Percentiles rank a stretch among this genome's conserved stretches.
Evolutionary conservation across 805 yeast species (phyloP).

Genomic region (Saturnispora sekii): DNA sequence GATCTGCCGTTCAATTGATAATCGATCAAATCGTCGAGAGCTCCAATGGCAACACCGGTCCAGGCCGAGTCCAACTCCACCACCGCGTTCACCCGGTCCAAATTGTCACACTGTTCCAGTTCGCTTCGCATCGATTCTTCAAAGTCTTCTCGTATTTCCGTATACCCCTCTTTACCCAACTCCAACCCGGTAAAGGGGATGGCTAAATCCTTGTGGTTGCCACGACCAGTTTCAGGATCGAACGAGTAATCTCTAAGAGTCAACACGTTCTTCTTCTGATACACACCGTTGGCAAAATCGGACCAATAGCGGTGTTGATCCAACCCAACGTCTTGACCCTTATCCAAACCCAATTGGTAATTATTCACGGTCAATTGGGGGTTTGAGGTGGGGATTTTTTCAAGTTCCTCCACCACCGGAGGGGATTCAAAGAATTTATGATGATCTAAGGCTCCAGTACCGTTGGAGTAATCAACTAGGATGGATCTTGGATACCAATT

Average conservation of each 20-base stretch:
- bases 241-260: slow-evolving; percentile 52
- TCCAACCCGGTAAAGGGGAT: slow-evolving; percentile 38
- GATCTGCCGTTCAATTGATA: slow-evolving; percentile 11
- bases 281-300: slow-evolving; percentile 61
- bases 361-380: slow-evolving; percentile 36
- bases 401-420: neutral
- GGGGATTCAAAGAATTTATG: slow-evolving; percentile 35
- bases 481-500: slow-evolving; percentile 76
- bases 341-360: slow-evolving; percentile 59
- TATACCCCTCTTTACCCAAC: slow-evolving; percentile 55
- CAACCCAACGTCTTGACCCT: slow-evolving; percentile 31
- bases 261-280: slow-evolving; percentile 50
- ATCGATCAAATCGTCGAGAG: slow-evolving; percentile 27
- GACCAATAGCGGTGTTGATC: slow-evolving; percentile 62
- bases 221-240: slow-evolving; percentile 27
- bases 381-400: slow-evolving; percentile 22
- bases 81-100: slow-evolving; percentile 61
- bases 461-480: slow-evolving; percentile 73
- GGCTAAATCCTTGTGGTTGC: slow-evolving; percentile 17
- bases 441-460: slow-evolving; percentile 59
- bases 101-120: slow-evolving; percentile 66
- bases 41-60: slow-evolving; percentile 61
- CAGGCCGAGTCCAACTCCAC: slow-evolving; percentile 73
- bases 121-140: slow-evolving; percentile 51
- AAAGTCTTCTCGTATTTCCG: slow-evolving; percentile 34